phyloP scores from a whole-genome alignment of 805 yeast species.

The Kluyveromyces siamensis region DNA sequence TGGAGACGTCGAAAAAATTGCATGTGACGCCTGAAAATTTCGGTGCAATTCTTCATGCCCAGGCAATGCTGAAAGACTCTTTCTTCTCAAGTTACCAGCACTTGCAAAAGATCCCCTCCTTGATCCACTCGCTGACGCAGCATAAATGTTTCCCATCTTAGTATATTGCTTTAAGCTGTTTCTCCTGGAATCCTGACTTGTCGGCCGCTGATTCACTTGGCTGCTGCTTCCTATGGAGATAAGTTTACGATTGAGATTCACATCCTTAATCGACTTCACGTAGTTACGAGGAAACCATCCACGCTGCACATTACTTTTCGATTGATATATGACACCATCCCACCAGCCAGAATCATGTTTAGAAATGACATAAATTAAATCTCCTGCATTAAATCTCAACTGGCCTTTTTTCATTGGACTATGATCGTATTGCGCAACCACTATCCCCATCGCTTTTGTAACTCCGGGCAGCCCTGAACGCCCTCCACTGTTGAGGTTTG shows the following conservation, averaged over 20 bases:
- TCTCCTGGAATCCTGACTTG: background rate
- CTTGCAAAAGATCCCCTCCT: conserved; percentile 1
- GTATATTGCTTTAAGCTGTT: background rate
- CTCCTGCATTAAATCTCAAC: conserved; percentile 36
- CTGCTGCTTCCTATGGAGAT: background rate
- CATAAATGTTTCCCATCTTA: background rate
- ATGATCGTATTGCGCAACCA: conserved; percentile 15
- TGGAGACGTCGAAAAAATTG: conserved; percentile 1
- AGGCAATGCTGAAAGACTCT: background rate
- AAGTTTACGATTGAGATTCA: background rate
- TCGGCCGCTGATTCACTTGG: background rate
- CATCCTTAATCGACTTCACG: conserved; percentile 31
- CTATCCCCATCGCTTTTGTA: conserved; percentile 11
- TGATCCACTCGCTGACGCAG: background rate
- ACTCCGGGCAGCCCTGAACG: background rate
- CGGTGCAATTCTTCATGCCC: background rate
- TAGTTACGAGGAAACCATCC: conserved; percentile 83
- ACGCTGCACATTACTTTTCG: conserved; percentile 33
- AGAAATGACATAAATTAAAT: conserved; percentile 57
- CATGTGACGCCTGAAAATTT: background rate
- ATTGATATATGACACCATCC: conserved; percentile 54
- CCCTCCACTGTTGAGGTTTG: background rate
- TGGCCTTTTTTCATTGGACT: conserved; percentile 7
- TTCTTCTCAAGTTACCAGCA: conserved; percentile 1
- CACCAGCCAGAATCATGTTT: conserved; percentile 72